Base-by-base conservation (phyloP, 1,284 basidiomycete genomes). In the Neonothopanus nambi region DNA sequence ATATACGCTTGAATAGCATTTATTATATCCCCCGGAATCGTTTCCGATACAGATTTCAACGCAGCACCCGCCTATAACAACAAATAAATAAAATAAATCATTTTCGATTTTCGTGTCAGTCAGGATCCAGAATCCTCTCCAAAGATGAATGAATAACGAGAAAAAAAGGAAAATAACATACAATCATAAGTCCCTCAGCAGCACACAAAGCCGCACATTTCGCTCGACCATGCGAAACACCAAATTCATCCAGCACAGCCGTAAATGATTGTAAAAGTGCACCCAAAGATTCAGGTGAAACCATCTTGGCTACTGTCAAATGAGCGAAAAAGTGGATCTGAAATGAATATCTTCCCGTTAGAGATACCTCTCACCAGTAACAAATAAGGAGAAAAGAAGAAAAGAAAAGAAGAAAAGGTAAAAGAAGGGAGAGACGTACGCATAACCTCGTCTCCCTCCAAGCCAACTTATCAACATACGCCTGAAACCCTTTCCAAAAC, bases 261-360 rank as follows among this genome's bases (percentile, higher is more conserved):
- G 87, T 85, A 61, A 96, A 91, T 0, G 91, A 89, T 57, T 86
- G 83, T 23, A 96, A 78, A 11, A 95, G 81, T 6, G 83, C 78
- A 42, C 89, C 76, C 73, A 97, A 79, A 3, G 93, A 94, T 13
- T 84, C 78, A 0, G 85, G 70, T 2, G 89, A 84, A 47, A 97
- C 80, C 1, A 96, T 74, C 47, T 82, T 80, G 11, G 91, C 81
- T 28, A 87, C 78, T 26, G 91, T 87, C 39, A 96, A 71, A 63
- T 94, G 89, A 0, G 93, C 89, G 64, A 97, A 95, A 68, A 97
- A 91, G 61, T 93, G 90, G 18, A 95, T 86, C 92, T 95, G 62
- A 8, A 15, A 33, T 30, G 37, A 17, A 11, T n/a, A n/a, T n/a
- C n/a, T n/a, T n/a, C n/a, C n/a, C n/a, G n/a, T n/a, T n/a, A n/a